Conservation (phyloP, 306 rosid species). For the Boehmeria nivea region DNA sequence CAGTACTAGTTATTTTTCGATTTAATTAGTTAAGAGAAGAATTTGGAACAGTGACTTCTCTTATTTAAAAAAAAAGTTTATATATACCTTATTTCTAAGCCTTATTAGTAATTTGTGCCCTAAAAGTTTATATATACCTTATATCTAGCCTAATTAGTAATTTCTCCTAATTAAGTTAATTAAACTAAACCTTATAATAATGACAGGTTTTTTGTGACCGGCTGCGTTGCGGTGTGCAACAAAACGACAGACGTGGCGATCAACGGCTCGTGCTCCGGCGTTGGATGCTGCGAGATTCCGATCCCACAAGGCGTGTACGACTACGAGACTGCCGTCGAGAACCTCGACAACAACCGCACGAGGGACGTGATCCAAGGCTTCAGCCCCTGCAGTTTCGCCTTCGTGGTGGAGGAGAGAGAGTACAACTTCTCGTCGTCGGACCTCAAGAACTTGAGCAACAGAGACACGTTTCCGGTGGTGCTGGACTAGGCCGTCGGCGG, state of each 20-base stretch:
- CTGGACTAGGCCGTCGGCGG: slow-evolving; percentile 28
- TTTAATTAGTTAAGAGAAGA: too few relatives aligned
- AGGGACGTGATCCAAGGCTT: not conserved
- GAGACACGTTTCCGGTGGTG: slow-evolving; percentile 8
- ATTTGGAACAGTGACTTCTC: too few relatives aligned
- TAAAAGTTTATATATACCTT: too few relatives aligned
- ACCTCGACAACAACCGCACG: not conserved
- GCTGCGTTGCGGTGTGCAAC: not conserved
- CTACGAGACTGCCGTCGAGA: not conserved
- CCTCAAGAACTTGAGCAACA: not conserved
- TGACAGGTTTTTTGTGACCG: not conserved
- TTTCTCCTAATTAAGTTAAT: too few relatives aligned
- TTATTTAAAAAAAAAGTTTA: too few relatives aligned
- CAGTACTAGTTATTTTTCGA: too few relatives aligned
- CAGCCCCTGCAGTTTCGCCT: slow-evolving; percentile 17
- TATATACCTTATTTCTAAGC: too few relatives aligned
- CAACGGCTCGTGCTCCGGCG: slow-evolving; percentile 14
- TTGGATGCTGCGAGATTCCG: slow-evolving; percentile 10
- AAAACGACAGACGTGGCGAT: not conserved
- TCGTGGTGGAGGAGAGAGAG: slow-evolving; percentile 11
- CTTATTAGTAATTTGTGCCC: too few relatives aligned
- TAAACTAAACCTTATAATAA: too few relatives aligned
- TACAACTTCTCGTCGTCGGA: slow-evolving; percentile 17
- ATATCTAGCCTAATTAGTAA: too few relatives aligned
- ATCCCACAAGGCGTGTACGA: not conserved